Evolutionary conservation across 2,329 filamentous ascomycete genomes (phyloP), one percentile per base, ranked within the genome.

Genomic region (Colletotrichum sp.): DNA sequence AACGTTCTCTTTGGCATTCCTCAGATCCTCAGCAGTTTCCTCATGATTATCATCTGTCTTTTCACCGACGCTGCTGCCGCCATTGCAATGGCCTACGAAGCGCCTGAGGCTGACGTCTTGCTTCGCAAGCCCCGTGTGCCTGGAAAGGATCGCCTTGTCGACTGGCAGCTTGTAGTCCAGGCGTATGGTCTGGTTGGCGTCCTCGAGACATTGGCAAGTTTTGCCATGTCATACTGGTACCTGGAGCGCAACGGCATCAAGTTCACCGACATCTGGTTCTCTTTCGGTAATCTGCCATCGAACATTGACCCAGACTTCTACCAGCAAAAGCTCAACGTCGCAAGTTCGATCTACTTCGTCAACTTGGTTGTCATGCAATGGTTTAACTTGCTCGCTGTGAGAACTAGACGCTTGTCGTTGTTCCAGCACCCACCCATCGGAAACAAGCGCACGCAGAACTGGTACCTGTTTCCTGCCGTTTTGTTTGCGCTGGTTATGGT

Each of bases 331-430:
- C 84, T 94, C 28, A 93, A 92, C 77, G 88, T 90, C 75, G 93
- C 93, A 0, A 93, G 90, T 48, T 94, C 92, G 18, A 92, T 96
- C 75, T 96, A 96, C 83, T 96, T 96, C 79, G 90, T 96, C 78
- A 96, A 93, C 74, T 86, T 96, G 26, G 94, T 96, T 3, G 92
- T 96, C 64, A 95, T 96, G 93, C 93, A 95, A 87, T 93, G 92
- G 87, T 95, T 95, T 87, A 95, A 94, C 81, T 86, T 96, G 5
- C 89, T 96, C 80, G 91, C 92, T 2, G 88, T 94, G 7, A 89
- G 94, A 18, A 96, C 91, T 2, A 87, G 92, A 2, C 87, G 90
- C 2, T 86, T 93, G 26, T 90, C 90, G 71, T 90, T 96, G 77
- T 92, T 96, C 82, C 92, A 95, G 80, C 94, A 96, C 78, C 91